Evolutionary conservation across 257 asterid genomes (phyloP), one percentile per base, ranked within the genome.

Genomic region (Linderniella brevidens): DNA sequence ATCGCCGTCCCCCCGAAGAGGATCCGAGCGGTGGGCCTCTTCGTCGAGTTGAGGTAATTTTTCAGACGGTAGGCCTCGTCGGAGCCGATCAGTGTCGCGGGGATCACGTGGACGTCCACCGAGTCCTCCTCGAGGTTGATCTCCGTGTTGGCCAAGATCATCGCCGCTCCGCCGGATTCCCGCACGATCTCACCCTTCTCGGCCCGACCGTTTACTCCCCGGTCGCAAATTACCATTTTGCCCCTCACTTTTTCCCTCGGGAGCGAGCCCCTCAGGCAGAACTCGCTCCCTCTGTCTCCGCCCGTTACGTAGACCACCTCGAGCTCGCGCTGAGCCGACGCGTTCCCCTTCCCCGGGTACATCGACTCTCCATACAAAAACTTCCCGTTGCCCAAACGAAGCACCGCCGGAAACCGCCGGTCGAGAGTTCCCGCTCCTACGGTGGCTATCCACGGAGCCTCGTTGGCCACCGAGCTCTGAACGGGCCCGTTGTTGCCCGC

Each of bases 401-500:
- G 88, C 8, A 76, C 38, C 1, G 92, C 95, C 1, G 95, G 93
- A 55, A 87, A 87, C 50, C 63, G 66, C 32, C 97, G 19, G 63
- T 83, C 79, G 16, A 87, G 93, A 1, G 93, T 75, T 68, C 97
- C 72, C 20, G 95, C 95, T 9, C 97, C 93, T 10, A 87, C 52
- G 16, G 97, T 87, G 12, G 83, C 68, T 36, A 83, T 74, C 97
- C 93, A 87, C 5, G 97, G 93, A 62, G 97, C 95, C 59, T 72
- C 88, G 11, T 87, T 87, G 13, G 86, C 80, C 10, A 83, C 93
- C 1, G 95, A 87, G 57, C 77, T 77, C 46, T 64, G 65, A 17
- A 74, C 53, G 8, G 95, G 95, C 0, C 97, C 97, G 8, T 80
- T 80, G 36, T 87, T 87, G 44, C 97, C 95, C n/a, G 95, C 97